Base-by-base conservation (phyloP, 306 rosid species). In the Macrotyloma uniflorum region DNA sequence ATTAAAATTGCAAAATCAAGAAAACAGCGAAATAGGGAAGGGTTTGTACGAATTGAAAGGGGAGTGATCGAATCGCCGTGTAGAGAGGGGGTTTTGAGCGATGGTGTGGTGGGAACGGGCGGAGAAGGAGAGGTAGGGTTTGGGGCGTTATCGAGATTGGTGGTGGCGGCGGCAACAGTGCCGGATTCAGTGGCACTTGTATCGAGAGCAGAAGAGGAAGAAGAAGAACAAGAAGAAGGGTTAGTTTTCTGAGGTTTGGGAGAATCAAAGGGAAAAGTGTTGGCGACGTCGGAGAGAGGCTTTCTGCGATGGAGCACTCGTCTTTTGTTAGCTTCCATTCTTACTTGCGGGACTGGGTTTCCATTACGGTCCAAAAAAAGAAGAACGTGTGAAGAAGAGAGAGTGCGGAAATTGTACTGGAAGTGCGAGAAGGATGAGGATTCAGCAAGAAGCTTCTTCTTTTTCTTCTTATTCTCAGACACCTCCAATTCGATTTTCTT, bases 281-380 rank as follows among this genome's bases (percentile, higher is more conserved):
- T 93, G 84, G 93, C 84, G 80, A 89, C 59, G 46, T 93, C 93
- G 11, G 93, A 79, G 77, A 93, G 91, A 19, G 95, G 90, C 32
- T 83, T 83, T 80, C 91, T 85, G 40, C 72, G 81, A 20, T 65
- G 51, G 19, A 51, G 77, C 10, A 53, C 80, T 61, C 72, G 68
- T 64, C 55, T 79, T 64, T 18, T 35, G 4, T 63, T 22, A 45
- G 85, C 61, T 91, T 91, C 88, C 93, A 89, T 88, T 74, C 76
- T 61, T 49, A 36, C 72, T 69, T 76, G 36, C 68, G 38, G 7
- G 49, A 13, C 0, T 11, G 42, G 5, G 0, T 49, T 63, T 20
- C 58, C 69, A 32, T 67, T 43, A 15, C 16, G 19, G 12, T 5
- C 16, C 2, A 13, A 4, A 16, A 18, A 18, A 30, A 22, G 49